Evolutionary conservation across 805 yeast genomes (phyloP), one percentile per base, ranked within the genome.

Genomic region (Hanseniaspora lachancei): DNA sequence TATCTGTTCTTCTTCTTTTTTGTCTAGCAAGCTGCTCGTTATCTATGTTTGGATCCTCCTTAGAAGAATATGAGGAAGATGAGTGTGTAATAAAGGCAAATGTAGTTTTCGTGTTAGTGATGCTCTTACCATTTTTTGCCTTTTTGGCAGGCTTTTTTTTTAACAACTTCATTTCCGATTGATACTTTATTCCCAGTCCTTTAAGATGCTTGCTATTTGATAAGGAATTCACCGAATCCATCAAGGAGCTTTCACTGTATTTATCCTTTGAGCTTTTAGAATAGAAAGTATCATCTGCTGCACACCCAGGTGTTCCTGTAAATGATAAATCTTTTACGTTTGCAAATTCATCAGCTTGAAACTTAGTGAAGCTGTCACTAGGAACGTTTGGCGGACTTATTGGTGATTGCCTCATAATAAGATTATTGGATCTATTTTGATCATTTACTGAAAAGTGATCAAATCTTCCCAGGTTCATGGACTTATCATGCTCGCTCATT

Each of bases 41-140:
- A 69, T 89, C 96, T 57, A 88, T 87, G 7, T 78, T 70, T 2
- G 95, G 95, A 65, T 86, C 95, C 59, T 82, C 84, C n/a, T 50
- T 51, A 3, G 79, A 74, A 16, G 95, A 89, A 66, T 82, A 91
- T 0, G 96, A 86, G 20, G 88, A 81, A 32, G 89, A 95, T 8
- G 96, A 87, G 69, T 91, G 97, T 23, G 95, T 82, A 60, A 91
- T 91, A 70, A 91, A 91, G 18, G 97, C 97, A 70, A 82, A 86
- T 12, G 49, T 46, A 12, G 16, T 27, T 29, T 46, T 44, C 7
- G n/a, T 16, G 29, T 23, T 18, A n/a, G 49, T 13, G n/a, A 39
- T 29, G 10, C 35, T 43, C 10, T 16, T 35, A 23, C 38, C 18
- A 13, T 35, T 29, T 20, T 42, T 38, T 18, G 23, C 3, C 29